Conservation (phyloP, 2,329 filamentous ascomycete genomes). For the Exophiala bonariae region DNA sequence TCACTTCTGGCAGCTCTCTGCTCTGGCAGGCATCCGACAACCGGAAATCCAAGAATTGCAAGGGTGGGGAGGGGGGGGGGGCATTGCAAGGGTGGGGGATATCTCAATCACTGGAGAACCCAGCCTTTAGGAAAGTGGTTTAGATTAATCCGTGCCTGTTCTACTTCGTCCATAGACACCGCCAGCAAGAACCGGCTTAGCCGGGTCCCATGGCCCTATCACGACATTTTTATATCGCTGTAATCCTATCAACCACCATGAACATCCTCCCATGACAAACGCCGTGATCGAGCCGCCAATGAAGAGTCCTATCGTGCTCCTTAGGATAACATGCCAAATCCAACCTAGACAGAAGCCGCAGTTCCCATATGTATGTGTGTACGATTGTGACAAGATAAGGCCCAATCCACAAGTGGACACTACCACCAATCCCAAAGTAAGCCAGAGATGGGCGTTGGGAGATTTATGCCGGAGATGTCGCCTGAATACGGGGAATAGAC, state of each 20-base stretch:
- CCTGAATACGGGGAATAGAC: conserved; percentile 95
- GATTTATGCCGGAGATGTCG: conserved; percentile 79
- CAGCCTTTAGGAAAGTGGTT: too few species aligned
- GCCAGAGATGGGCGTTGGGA: conserved; percentile 74
- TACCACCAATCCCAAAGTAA: conserved; percentile 75
- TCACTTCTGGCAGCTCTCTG: too few species aligned
- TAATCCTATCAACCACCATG: conserved; percentile 95
- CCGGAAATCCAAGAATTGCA: too few species aligned
- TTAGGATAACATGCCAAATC: conserved; percentile 53
- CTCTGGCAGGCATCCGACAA: too few species aligned
- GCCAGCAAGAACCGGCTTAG: conserved; percentile 61
- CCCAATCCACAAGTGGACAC: conserved; percentile 78
- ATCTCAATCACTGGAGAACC: too few species aligned
- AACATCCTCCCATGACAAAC: conserved; percentile 85
- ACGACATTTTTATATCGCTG: conserved; percentile 99
- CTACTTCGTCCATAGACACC: conserved; percentile 25
- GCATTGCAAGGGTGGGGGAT: too few species aligned
- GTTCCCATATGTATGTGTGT: conserved; percentile 29
- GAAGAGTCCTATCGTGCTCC: conserved; percentile 69
- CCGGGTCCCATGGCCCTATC: conserved; percentile 95
- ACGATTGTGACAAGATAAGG: conserved; percentile 55
- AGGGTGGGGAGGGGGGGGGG: too few species aligned
- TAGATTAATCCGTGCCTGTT: conserved; percentile 22
- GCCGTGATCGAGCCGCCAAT: conserved; percentile 73
- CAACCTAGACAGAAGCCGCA: conserved; percentile 45